phyloP scores from a whole-genome alignment of 176 grass and related monocot species.

The Ananas comosus region DNA sequence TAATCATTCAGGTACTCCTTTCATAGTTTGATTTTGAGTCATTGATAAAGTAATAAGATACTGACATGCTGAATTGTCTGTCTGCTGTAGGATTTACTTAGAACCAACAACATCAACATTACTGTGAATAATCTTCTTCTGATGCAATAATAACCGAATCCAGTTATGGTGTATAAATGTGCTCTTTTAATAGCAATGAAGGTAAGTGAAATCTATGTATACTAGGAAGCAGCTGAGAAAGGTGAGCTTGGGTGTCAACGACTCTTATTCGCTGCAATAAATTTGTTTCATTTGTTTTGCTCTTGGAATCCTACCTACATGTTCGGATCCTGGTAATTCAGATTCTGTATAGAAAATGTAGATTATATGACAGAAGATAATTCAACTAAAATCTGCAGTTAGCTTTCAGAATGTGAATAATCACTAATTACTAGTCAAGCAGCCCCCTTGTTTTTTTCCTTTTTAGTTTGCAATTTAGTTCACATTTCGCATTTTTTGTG shows the following conservation, averaged over 20 bases:
- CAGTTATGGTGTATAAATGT: conserved; percentile 23
- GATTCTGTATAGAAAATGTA: conserved; percentile 44
- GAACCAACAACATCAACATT: conserved; percentile 92
- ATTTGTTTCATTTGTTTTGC: conserved; percentile 24
- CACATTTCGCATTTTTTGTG: no score
- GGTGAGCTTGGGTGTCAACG: conserved; percentile 25
- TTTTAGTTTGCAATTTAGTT: no score
- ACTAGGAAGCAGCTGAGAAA: conserved; percentile 23
- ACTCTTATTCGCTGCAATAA: conserved; percentile 36
- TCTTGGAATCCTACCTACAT: neutral
- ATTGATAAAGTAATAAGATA: conserved; percentile 4
- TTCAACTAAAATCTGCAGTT: neutral
- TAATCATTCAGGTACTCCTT: conserved; percentile 81
- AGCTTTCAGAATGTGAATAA: neutral
- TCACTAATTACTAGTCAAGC: neutral
- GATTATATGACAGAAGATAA: neutral
- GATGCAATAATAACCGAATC: conserved; percentile 45
- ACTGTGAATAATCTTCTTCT: conserved; percentile 99
- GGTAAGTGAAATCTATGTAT: conserved; percentile 39
- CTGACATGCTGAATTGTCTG: conserved; percentile 6
- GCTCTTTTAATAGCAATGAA: conserved; percentile 29
- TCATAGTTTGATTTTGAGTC: neutral
- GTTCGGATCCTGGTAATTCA: neutral
- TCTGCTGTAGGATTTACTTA: conserved; percentile 70
- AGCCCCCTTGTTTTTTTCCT: neutral